phyloP scores from a whole-genome alignment of 495 filamentous ascomycete genomes.

The Penicillium fimorum region DNA sequence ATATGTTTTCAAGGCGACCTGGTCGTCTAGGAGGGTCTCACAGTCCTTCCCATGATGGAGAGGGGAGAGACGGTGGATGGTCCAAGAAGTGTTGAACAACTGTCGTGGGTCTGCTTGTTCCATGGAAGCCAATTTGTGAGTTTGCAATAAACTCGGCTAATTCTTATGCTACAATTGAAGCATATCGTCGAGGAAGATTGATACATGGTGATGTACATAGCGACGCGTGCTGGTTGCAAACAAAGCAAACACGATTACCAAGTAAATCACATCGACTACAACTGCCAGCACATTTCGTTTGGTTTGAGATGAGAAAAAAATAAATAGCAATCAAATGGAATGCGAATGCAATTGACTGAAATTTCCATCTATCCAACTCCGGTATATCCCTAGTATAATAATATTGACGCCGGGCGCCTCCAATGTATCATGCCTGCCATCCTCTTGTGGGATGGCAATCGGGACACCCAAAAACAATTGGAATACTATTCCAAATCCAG shows the following conservation, averaged over 20 bases:
- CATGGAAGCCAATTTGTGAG: constrained; percentile 18
- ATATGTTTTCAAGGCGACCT: constrained; percentile 44
- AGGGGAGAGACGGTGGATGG: constrained; percentile 55
- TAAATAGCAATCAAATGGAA: background rate
- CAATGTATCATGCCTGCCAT: constrained; percentile 35
- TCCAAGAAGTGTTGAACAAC: constrained; percentile 56
- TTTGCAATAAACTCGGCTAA: background rate
- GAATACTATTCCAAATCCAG: constrained; percentile 34
- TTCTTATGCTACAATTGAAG: background rate
- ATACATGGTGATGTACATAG: constrained; percentile 10
- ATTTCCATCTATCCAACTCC: constrained; percentile 1
- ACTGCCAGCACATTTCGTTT: background rate
- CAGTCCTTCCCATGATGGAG: constrained; percentile 48
- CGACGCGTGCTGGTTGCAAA: constrained; percentile 29
- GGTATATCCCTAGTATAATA: background rate
- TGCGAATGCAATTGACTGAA: constrained; percentile 2
- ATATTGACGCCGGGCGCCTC: constrained; percentile 12
- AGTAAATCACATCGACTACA: background rate
- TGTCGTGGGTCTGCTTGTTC: constrained; percentile 25
- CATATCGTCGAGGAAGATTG: constrained; percentile 4
- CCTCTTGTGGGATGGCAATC: constrained; percentile 32
- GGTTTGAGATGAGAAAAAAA: background rate
- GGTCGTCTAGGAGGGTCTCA: constrained; percentile 36
- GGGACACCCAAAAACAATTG: constrained; percentile 39
- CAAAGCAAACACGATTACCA: constrained; percentile 18